Base-by-base conservation (phyloP, 2,329 filamentous ascomycete species). In the Nemania abortiva region DNA sequence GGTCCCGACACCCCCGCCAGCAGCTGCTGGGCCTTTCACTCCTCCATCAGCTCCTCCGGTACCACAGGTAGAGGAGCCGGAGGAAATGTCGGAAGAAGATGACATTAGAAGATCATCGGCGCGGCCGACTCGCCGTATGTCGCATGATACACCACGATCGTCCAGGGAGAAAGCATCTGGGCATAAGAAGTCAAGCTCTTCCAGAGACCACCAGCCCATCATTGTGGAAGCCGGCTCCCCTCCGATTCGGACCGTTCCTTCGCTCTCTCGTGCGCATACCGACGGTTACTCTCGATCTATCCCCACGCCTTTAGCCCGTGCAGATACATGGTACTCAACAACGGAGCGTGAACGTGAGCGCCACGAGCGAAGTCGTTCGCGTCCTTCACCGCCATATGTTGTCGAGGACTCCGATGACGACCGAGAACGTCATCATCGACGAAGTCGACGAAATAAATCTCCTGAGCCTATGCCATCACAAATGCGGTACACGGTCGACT, bases 1-100 rank as follows among this genome's bases (percentile, higher is more conserved):
- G n/a, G 76, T 76, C 1, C 74, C 77, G n/a, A 78, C 77, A n/a
- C 78, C 78, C 2, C 78, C 78, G 18, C 77, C 78, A 3, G 75
- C 76, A 9, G 42, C 72, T 4, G 9, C 72, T 4, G 9, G 73
- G 2, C 66, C 69, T 22, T 76, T 77, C 34, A 62, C 74, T 9
- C 68, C 68, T 20, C 77, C 24, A 2, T 27, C 68, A n/a, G 29
- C 27, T 31, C 52, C 52, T 9, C 76, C 77, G 2, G 75, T 74
- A 7, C 70, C 76, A 7, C 70, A 66, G 34, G 66, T 65, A 7
- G 49, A 66, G 15, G 62, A 73, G 27, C 39, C 67, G 7, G 72
- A 66, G 56, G 68, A 72, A 20, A 69, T 71, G 4, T 62, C 66
- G 0, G 77, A 79, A 2, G 77, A 76, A 2, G 77, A 79, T 1